A percentile compares a stretch with the other conserved stretches of the same genome.
phyloP scores from a whole-genome alignment of 257 asterid species.

The Nicotiana otophora region DNA sequence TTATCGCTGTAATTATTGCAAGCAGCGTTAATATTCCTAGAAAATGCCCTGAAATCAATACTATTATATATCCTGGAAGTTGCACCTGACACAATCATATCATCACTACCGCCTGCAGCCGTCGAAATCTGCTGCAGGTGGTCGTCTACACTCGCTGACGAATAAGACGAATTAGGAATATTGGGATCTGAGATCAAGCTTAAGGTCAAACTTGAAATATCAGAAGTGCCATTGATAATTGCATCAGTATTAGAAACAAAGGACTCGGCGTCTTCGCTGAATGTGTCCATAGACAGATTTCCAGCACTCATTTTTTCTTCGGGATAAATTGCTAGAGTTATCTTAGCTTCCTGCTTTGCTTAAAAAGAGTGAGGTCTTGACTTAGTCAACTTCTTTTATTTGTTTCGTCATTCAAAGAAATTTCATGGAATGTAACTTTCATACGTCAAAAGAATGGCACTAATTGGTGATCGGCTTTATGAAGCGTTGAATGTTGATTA shows the following conservation, averaged over 20 bases:
- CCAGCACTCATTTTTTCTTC: not conserved
- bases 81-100: not conserved
- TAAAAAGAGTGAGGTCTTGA: not conserved
- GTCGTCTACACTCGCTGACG: not conserved
- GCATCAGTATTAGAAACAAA: not conserved
- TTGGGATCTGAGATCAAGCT: not conserved
- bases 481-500: too few species aligned
- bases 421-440: too few species aligned
- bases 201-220: not conserved
- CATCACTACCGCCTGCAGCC: not conserved
- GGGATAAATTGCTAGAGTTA: too few species aligned
- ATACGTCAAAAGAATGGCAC: too few species aligned
- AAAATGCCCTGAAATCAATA: constrained; percentile 55
- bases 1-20: constrained; percentile 6
- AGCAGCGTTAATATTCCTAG: constrained; percentile 44
- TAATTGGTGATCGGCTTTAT: too few species aligned
- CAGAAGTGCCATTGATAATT: not conserved
- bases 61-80: not conserved
- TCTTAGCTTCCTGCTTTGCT: not conserved
- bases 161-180: not conserved
- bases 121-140: not conserved
- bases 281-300: not conserved
- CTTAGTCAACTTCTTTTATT: not conserved
- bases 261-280: not conserved
- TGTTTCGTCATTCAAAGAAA: too few species aligned